Evolutionary conservation across 2,329 filamentous ascomycete genomes (phyloP).

Genomic region (Neospermospora avenae): DNA sequence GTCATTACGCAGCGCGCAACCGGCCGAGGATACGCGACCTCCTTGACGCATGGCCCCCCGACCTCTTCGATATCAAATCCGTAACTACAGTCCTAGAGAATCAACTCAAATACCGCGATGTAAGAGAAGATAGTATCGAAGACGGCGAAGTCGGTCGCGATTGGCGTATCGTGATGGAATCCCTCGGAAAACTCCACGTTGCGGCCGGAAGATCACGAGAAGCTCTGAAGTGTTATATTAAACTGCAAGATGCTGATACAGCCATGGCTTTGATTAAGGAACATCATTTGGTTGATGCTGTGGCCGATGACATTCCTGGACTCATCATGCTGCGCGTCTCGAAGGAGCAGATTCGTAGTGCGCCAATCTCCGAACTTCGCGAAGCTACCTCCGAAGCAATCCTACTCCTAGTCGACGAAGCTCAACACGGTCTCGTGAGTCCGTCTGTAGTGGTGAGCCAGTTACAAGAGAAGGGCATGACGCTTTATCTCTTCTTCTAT

Average conservation of each 20-base stretch:
- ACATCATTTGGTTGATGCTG: constrained; percentile 83
- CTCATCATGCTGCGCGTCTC: constrained; percentile 86
- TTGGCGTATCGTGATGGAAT: constrained; percentile 86
- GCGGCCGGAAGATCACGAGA: constrained; percentile 78
- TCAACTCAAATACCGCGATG: constrained; percentile 72
- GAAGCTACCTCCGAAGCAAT: constrained; percentile 80
- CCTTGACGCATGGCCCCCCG: constrained; percentile 77
- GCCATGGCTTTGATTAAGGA: constrained; percentile 84
- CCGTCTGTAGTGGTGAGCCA: constrained; percentile 76
- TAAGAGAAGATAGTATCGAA: constrained; percentile 72
- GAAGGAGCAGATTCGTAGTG: constrained; percentile 61
- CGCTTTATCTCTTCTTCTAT: constrained; percentile 88
- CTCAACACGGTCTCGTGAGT: constrained; percentile 80
- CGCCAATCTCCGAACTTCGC: constrained; percentile 69
- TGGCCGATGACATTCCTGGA: constrained; percentile 84
- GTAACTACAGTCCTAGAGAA: constrained; percentile 78
- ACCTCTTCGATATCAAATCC: constrained; percentile 75
- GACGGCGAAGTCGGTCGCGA: constrained; percentile 70
- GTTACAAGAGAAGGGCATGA: constrained; percentile 62
- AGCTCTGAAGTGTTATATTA: constrained; percentile 84
- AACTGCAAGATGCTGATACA: constrained; percentile 85
- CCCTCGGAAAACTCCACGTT: constrained; percentile 79
- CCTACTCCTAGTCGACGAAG: constrained; percentile 83
- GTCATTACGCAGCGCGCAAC: constrained; percentile 81
- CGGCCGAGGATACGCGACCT: constrained; percentile 73